These are phyloP conservation scores for Hylodesmum podocarpum DNA, from an alignment of 306 rosid species.

Conservation along the genomic window DNA sequence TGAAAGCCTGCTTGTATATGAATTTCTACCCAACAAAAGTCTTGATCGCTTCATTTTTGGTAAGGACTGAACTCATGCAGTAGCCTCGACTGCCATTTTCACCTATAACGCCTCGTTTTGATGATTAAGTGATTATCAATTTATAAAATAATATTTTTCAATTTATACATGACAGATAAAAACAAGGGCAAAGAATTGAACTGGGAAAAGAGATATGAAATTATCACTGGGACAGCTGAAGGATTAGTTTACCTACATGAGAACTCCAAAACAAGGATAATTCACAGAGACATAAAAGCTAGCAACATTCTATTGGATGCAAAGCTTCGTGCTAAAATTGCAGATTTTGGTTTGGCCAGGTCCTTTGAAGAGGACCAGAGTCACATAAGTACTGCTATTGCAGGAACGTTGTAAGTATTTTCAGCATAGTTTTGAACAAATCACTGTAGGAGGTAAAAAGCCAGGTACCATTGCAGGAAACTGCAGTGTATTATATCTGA, in stretches of 20 bases:
- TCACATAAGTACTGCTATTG: constrained; percentile 93
- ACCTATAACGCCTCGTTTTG: background rate
- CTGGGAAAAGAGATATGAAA: constrained; percentile 83
- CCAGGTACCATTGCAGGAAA: background rate
- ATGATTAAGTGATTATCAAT: background rate
- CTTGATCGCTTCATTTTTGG: constrained; percentile 89
- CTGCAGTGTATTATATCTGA: background rate
- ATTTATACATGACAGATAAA: constrained; percentile 47
- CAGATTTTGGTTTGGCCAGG: constrained; percentile 96
- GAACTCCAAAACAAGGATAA: constrained; percentile 63
- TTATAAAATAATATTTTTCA: constrained; percentile 4
- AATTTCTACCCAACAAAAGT: constrained; percentile 76
- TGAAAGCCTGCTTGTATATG: constrained; percentile 91
- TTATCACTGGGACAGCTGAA: constrained; percentile 75
- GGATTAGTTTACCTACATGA: constrained; percentile 84
- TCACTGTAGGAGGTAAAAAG: background rate
- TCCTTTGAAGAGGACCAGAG: constrained; percentile 85
- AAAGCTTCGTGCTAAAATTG: constrained; percentile 80
- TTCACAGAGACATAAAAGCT: constrained; percentile 93
- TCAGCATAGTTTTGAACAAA: background rate
- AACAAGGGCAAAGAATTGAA: constrained; percentile 57
- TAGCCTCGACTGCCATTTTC: constrained; percentile 3
- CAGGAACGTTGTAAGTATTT: constrained; percentile 79
- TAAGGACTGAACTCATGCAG: constrained; percentile 28
- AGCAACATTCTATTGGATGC: constrained; percentile 84